Percentiles rank a stretch among this genome's conserved stretches.
Evolutionary conservation across 257 asterid species (phyloP).

Genomic region (Capsicum rhomboideum): DNA sequence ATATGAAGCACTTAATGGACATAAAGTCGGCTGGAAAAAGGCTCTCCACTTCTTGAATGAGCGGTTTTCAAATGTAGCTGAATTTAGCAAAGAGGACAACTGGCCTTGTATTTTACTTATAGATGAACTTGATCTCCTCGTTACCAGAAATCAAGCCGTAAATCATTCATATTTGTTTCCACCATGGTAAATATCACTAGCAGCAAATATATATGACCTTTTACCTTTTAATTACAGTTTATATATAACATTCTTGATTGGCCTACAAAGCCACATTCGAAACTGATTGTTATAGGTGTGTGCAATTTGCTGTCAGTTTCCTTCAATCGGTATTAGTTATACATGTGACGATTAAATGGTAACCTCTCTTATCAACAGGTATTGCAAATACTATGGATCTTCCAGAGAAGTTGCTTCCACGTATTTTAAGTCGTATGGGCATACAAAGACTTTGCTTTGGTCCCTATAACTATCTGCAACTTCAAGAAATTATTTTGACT

Average conservation of each 20-base stretch:
- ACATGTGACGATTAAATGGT: neutral
- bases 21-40: constrained; percentile 90
- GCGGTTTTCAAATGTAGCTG: constrained; percentile 61
- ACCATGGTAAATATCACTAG: neutral
- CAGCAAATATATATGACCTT: neutral
- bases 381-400: constrained; percentile 99
- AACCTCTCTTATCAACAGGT: constrained; percentile 39
- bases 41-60: constrained; percentile 75
- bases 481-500: constrained; percentile 78
- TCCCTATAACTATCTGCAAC: constrained; percentile 85
- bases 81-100: constrained; percentile 33
- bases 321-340: neutral
- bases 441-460: constrained; percentile 96
- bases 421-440: constrained; percentile 97
- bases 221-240: constrained; percentile 37
- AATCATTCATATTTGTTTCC: neutral
- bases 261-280: constrained; percentile 87
- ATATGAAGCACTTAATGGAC: constrained; percentile 79
- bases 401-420: constrained; percentile 92
- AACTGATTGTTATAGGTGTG: constrained; percentile 77
- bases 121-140: constrained; percentile 88
- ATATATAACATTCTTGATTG: constrained; percentile 92
- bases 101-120: constrained; percentile 89
- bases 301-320: constrained; percentile 9
- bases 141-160: constrained; percentile 90